Conservation (phyloP, 2,329 filamentous ascomycete genomes). For the Ophiosphaerella korrae region DNA sequence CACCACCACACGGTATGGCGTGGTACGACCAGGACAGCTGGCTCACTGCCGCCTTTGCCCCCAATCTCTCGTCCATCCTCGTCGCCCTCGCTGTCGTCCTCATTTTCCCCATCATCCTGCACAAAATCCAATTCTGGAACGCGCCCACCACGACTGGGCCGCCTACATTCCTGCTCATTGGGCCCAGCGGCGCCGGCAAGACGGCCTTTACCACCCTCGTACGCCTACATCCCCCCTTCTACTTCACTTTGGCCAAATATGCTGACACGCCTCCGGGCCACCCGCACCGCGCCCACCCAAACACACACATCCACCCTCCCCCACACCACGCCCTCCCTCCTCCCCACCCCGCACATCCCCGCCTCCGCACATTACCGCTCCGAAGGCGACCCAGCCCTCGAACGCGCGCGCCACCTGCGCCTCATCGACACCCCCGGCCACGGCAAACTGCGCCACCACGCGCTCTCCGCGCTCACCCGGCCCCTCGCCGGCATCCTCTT, state of each 20-base stretch:
- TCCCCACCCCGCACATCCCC: slow-evolving; percentile 61
- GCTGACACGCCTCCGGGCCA: slow-evolving; percentile 43
- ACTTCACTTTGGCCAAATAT: background rate
- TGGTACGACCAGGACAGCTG: slow-evolving; percentile 50
- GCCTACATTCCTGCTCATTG: slow-evolving; percentile 79
- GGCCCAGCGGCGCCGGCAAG: slow-evolving; percentile 84
- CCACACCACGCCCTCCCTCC: slow-evolving; percentile 64
- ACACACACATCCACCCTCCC: slow-evolving; percentile 57
- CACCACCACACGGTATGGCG: slow-evolving; percentile 27
- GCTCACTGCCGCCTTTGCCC: slow-evolving; percentile 54
- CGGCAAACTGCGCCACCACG: slow-evolving; percentile 77
- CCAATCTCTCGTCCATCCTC: slow-evolving; percentile 59
- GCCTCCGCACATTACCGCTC: slow-evolving; percentile 69
- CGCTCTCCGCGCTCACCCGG: slow-evolving; percentile 50
- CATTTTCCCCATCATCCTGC: slow-evolving; percentile 75
- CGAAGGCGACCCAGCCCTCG: slow-evolving; percentile 64
- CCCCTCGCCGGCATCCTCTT: slow-evolving; percentile 77
- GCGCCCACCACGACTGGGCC: slow-evolving; percentile 66
- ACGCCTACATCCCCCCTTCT: slow-evolving; percentile 27
- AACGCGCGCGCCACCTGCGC: slow-evolving; percentile 67
- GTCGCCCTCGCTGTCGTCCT: slow-evolving; percentile 74
- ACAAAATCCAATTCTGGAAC: slow-evolving; percentile 72
- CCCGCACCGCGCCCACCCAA: slow-evolving; percentile 59
- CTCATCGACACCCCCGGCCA: slow-evolving; percentile 92
- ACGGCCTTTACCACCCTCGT: slow-evolving; percentile 84